phyloP scores from a whole-genome alignment of 768 basidiomycete species.

The Suillus subluteus region DNA sequence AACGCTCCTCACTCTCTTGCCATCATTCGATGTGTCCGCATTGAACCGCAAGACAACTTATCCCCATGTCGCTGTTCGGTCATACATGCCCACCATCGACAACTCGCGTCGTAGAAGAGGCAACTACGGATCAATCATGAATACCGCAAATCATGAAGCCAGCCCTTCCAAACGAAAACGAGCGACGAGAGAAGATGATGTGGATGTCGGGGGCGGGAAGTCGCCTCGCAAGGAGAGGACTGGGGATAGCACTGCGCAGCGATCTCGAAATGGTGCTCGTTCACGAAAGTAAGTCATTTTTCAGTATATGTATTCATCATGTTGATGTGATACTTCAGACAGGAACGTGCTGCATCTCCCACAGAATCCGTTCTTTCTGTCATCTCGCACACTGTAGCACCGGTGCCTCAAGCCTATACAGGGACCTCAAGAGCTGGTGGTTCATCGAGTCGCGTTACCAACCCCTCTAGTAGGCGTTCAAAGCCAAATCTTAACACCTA shows the following conservation, averaged over 20 bases:
- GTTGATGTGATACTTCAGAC: conserved; percentile 39
- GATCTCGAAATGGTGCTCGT: conserved; percentile 56
- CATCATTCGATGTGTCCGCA: conserved; percentile 59
- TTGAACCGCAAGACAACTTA: conserved; percentile 70
- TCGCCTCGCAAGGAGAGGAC: conserved; percentile 68
- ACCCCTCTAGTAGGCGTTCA: conserved; percentile 46
- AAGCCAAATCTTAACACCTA: conserved; percentile 41
- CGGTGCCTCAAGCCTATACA: conserved; percentile 33
- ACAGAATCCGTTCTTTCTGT: conserved; percentile 75
- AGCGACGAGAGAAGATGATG: conserved; percentile 63
- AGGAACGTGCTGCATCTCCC: conserved; percentile 68
- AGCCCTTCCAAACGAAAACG: conserved; percentile 72
- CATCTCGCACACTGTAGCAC: conserved; percentile 61
- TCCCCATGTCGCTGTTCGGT: conserved; percentile 73
- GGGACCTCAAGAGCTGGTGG: conserved; percentile 31
- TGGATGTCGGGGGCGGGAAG: conserved; percentile 49
- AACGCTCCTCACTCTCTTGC: conserved; percentile 62
- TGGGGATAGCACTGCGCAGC: conserved; percentile 45
- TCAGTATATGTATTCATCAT: neutral
- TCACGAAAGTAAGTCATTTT: conserved; percentile 58
- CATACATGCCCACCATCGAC: conserved; percentile 72
- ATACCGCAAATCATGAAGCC: conserved; percentile 51
- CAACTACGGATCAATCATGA: conserved; percentile 57
- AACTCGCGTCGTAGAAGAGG: conserved; percentile 65
- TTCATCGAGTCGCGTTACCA: conserved; percentile 36